These are phyloP conservation scores for Starmera caribaea DNA, from an alignment of 805 yeast species.

Conservation along the genomic window DNA sequence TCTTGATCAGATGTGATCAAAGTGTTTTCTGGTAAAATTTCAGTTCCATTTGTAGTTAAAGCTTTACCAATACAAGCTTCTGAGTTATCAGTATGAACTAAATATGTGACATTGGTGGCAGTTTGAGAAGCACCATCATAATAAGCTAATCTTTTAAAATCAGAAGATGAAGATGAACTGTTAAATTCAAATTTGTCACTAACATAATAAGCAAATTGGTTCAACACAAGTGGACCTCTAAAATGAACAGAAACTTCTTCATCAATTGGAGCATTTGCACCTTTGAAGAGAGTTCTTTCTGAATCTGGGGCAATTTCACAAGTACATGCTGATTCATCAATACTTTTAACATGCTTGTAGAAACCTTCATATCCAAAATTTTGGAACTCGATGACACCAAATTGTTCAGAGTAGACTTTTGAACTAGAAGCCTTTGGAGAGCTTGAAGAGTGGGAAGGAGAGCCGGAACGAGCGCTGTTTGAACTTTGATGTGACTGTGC, in stretches of 20 bases:
- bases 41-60: constrained; percentile 46
- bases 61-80: constrained; percentile 64
- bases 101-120: constrained; percentile 56
- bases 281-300: constrained; percentile 35
- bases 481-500: not conserved
- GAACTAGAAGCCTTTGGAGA: constrained; percentile 1
- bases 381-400: constrained; percentile 34
- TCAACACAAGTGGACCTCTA: constrained; percentile 62
- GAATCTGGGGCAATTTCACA: constrained; percentile 38
- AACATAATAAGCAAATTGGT: constrained; percentile 54
- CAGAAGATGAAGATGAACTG: constrained; percentile 26
- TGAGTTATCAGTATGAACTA: constrained; percentile 51
- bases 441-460: not conserved
- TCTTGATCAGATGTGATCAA: constrained; percentile 50
- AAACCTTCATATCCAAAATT: constrained; percentile 49
- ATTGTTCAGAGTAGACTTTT: constrained; percentile 14
- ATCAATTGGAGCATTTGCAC: constrained; percentile 56
- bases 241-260: constrained; percentile 68
- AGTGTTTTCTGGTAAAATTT: constrained; percentile 38
- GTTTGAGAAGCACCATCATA: constrained; percentile 40
- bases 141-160: constrained; percentile 53
- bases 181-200: constrained; percentile 27
- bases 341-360: constrained; percentile 35
- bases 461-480: constrained; percentile 3
- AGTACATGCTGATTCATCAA: constrained; percentile 31